phyloP scores from a whole-genome alignment of 192 early-diverging fungal species.

The Coemansia asiatica region DNA sequence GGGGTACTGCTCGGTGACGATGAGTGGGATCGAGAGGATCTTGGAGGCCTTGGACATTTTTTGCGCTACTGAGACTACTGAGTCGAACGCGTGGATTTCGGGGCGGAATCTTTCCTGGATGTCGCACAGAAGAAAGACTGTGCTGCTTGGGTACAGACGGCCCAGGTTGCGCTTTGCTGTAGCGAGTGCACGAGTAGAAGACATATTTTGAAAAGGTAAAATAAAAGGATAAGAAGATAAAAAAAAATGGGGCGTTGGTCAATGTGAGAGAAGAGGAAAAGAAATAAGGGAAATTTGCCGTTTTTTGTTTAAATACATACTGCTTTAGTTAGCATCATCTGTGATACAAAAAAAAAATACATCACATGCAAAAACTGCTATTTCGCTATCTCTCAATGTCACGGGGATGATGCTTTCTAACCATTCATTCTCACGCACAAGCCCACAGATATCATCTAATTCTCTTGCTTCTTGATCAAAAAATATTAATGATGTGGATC shows the following conservation, averaged over 20 bases:
- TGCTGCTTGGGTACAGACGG: conserved; percentile 58
- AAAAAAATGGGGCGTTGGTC: background rate
- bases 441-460: no score
- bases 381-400: no score
- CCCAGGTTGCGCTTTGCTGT: conserved; percentile 52
- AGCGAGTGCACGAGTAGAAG: conserved; percentile 19
- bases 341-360: no score
- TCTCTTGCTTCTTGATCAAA: no score
- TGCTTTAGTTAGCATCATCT: no score
- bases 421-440: no score
- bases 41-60: conserved; percentile 83
- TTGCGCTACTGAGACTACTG: conserved; percentile 74
- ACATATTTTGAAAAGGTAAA: no score
- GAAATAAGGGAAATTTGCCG: background rate
- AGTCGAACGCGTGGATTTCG: conserved; percentile 79
- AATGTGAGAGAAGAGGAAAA: conserved; percentile 2
- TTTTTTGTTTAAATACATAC: background rate
- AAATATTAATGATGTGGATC: background rate
- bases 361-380: no score
- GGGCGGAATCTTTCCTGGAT: conserved; percentile 81
- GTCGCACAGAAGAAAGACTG: conserved; percentile 92
- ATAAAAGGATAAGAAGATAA: background rate
- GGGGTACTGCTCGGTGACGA: conserved; percentile 87
- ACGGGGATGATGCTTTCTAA: no score
- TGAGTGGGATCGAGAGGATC: conserved; percentile 76